Evolutionary conservation across 139 green algal genomes (phyloP).

Genomic region (Closterium sp.): DNA sequence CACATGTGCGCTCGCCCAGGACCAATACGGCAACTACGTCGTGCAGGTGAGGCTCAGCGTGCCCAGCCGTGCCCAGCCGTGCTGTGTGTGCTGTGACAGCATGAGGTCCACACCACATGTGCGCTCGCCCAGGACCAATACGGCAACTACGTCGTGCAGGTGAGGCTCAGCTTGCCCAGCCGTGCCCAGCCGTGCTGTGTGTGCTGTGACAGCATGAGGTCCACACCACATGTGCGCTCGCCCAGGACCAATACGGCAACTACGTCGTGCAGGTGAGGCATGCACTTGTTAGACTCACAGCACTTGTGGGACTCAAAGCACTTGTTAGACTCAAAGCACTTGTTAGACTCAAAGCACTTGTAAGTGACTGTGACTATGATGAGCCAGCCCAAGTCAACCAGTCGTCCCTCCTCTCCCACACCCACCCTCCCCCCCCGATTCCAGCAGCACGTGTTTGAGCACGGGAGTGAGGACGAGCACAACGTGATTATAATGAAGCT

Average conservation of each 20-base stretch:
- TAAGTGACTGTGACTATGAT: background rate
- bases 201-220: constrained; percentile 61
- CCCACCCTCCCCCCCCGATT: background rate
- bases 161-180: too few species aligned
- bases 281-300: too few species aligned
- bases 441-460: constrained; percentile 45
- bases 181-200: too few species aligned
- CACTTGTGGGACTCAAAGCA: too few species aligned
- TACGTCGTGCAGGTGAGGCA: constrained; percentile 78
- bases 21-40: constrained; percentile 92
- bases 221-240: constrained; percentile 56
- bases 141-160: constrained; percentile 89
- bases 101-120: constrained; percentile 45
- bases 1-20: constrained; percentile 64
- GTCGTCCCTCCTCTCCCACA: background rate
- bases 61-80: too few species aligned
- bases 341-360: background rate
- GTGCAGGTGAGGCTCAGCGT: constrained; percentile 72
- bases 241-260: constrained; percentile 86
- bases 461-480: constrained; percentile 20
- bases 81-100: constrained; percentile 21
- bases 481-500: constrained; percentile 62
- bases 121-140: constrained; percentile 81
- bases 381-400: background rate
- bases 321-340: background rate